These are phyloP conservation scores for Neonectria faginata DNA, from an alignment of 2,329 filamentous ascomycete species.

Conservation along the genomic window DNA sequence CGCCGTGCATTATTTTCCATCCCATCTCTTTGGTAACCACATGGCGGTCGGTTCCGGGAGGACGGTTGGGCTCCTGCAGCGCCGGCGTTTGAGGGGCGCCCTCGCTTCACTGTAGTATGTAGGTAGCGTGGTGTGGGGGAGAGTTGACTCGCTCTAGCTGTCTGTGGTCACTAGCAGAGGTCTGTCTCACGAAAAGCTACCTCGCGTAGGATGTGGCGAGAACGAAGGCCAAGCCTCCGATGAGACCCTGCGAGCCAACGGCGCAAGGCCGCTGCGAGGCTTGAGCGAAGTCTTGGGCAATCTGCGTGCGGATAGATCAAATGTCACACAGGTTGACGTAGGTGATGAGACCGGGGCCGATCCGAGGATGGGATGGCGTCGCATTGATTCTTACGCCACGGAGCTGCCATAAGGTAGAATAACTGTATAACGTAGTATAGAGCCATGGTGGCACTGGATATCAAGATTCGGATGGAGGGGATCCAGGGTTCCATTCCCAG, in stretches of 20 bases:
- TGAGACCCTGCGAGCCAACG: neutral
- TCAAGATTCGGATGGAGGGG: neutral
- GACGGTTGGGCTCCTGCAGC: constrained; percentile 12
- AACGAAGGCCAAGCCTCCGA: constrained; percentile 1
- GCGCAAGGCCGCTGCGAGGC: neutral
- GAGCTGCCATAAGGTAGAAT: constrained; percentile 1
- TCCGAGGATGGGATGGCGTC: neutral
- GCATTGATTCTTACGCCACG: neutral
- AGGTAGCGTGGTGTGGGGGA: neutral
- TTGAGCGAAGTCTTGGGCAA: neutral
- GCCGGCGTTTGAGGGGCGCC: constrained; percentile 22
- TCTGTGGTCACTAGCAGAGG: constrained; percentile 12
- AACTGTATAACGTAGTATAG: neutral
- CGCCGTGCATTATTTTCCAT: constrained; percentile 11
- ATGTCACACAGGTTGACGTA: constrained; percentile 2
- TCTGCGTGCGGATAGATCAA: neutral
- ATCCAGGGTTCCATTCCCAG: constrained; percentile 15
- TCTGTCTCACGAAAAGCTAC: constrained; percentile 18
- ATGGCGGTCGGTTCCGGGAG: constrained; percentile 16
- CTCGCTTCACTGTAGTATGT: constrained; percentile 6
- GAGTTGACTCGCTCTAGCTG: constrained; percentile 4
- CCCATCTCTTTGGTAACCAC: constrained; percentile 10
- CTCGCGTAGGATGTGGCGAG: constrained; percentile 7
- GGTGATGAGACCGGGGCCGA: constrained; percentile 4
- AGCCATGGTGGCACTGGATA: constrained; percentile 7